These are phyloP conservation scores for Coemansia sp. DNA, from an alignment of 192 early-diverging fungal species.

Conservation along the genomic window DNA sequence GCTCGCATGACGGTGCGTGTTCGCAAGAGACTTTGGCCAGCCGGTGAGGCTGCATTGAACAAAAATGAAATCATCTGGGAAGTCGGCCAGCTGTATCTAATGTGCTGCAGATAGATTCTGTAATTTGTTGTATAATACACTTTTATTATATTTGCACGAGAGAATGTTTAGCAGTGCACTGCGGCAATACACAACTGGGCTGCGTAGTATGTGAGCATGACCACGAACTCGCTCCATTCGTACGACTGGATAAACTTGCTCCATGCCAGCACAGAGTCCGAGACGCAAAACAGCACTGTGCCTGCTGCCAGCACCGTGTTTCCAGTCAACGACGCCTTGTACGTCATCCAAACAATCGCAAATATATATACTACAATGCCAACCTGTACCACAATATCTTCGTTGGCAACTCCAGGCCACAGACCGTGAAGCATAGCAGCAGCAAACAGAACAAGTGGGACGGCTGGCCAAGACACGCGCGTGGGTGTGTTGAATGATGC, in stretches of 20 bases:
- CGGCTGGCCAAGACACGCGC: slow-evolving; percentile 22
- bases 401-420: slow-evolving; percentile 21
- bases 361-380: slow-evolving; percentile 38
- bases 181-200: slow-evolving; percentile 50
- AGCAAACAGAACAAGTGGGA: slow-evolving; percentile 23
- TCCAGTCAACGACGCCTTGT: slow-evolving; percentile 30
- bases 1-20: no score
- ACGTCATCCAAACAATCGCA: slow-evolving; percentile 38
- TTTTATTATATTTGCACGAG: neutral
- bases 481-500: slow-evolving; percentile 15
- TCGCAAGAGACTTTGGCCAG: no score
- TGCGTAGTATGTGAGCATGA: slow-evolving; percentile 49
- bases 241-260: slow-evolving; percentile 29
- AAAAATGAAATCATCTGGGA: no score
- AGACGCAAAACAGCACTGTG: slow-evolving; percentile 43
- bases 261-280: slow-evolving; percentile 47
- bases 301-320: slow-evolving; percentile 21
- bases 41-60: no score
- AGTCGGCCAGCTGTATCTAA: no score
- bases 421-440: slow-evolving; percentile 21
- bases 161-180: slow-evolving; percentile 7
- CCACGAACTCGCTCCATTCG: slow-evolving; percentile 33
- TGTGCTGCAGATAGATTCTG: slow-evolving; percentile 4
- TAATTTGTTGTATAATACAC: slow-evolving; percentile 5
- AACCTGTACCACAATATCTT: slow-evolving; percentile 26